phyloP scores from a whole-genome alignment of 2,329 filamentous ascomycete genomes.

The Aspergillus calidoustus region DNA sequence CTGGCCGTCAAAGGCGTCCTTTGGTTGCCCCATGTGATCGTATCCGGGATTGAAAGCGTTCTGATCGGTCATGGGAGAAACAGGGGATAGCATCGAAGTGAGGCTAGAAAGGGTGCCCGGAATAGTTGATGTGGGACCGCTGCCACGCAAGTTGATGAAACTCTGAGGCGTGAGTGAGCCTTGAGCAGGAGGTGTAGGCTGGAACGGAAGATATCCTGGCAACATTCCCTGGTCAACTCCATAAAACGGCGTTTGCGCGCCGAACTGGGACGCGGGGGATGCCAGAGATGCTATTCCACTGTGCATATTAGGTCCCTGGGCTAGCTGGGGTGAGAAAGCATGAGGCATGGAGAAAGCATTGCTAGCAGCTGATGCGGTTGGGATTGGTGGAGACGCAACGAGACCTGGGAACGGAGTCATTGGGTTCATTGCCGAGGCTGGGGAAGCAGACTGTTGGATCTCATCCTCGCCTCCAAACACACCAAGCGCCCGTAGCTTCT shows the following conservation, averaged over 20 bases:
- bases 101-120: conserved; percentile 49
- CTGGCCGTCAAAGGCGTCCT: conserved; percentile 33
- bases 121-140: conserved; percentile 63
- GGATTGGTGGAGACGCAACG: conserved; percentile 82
- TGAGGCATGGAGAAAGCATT: conserved; percentile 65
- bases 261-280: conserved; percentile 72
- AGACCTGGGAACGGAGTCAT: conserved; percentile 75
- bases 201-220: conserved; percentile 70
- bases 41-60: conserved; percentile 42
- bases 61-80: conserved; percentile 65
- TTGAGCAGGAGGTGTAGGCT: conserved; percentile 62
- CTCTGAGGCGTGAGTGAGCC: conserved; percentile 46
- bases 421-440: conserved; percentile 67
- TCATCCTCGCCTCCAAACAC: conserved; percentile 81
- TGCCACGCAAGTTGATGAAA: conserved; percentile 48
- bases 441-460: conserved; percentile 68
- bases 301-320: conserved; percentile 65
- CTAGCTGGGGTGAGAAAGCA: conserved; percentile 66
- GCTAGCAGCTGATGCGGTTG: conserved; percentile 77
- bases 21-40: conserved; percentile 24
- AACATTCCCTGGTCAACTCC: conserved; percentile 61
- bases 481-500: conserved; percentile 88
- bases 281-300: conserved; percentile 67
- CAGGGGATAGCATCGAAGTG: conserved; percentile 62
- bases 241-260: conserved; percentile 62